Evolutionary conservation across 805 yeast species (phyloP), one percentile per base, ranked within the genome.

Genomic region (Kodamaea neixiangensis): DNA sequence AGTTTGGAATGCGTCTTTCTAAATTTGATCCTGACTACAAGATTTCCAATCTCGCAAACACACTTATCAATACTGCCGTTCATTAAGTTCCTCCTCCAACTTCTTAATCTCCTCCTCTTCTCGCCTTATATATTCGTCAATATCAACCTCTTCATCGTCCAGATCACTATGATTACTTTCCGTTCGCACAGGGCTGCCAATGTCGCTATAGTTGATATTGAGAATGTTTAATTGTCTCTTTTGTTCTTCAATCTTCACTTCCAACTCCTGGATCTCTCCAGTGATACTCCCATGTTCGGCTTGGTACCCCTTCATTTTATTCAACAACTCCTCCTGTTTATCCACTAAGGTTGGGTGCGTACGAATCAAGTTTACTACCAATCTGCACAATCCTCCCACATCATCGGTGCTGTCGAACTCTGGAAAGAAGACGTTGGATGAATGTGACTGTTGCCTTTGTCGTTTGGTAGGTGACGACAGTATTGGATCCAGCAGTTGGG

Each of bases 91-190:
- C 15, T 53, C 56, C 51, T 81, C 80, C 34, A 83, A 61, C 17
- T 60, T 61, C 42, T 54, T 62, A 7, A 83, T 75, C 56, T 78
- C 82, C 15, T 61, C 66, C 55, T 77, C 80, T 53, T 79, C 85
- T 34, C 63, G 63, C 4, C 56, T 64, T 1, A 82, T 77, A 47
- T 75, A 54, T 35, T 72, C 77, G 19, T 70, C 71, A 7, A 73
- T 68, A 39, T 69, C 68, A 14, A 65, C 5, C n/a, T 42, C 45
- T 45, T 62, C 64, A 17, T 54, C 46, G 7, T 46, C 54, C 22
- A 42, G 38, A 42, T 55, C 31, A 49, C 54, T 46, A 52, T 60
- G 40, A 2, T 54, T 44, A 6, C 7, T 38, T 9, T 47, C 49
- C 9, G 39, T 31, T 20, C 43, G 34, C 13, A 42, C 37, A 4